Conservation (phyloP, 352 stramenopile species). For the Peronosclerospora sorghi region DNA sequence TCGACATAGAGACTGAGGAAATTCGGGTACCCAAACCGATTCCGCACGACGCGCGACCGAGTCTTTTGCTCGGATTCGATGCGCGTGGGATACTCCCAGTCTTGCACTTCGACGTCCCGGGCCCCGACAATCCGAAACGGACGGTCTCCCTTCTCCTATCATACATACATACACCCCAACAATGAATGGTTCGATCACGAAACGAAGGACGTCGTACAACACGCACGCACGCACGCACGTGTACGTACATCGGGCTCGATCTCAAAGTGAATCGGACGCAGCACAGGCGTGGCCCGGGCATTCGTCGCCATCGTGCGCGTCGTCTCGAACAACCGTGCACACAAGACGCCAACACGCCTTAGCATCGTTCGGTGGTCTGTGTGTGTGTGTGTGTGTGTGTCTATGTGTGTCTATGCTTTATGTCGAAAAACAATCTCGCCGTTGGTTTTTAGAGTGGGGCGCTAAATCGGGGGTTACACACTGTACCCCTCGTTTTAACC, state of each 20-base stretch:
- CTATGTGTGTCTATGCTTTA: neutral
- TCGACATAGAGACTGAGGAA: slow-evolving; percentile 82
- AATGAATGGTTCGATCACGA: too few species aligned
- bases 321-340: too few species aligned
- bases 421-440: neutral
- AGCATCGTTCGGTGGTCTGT: too few species aligned
- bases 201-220: too few species aligned
- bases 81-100: slow-evolving; percentile 68
- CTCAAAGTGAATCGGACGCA: slow-evolving; percentile 68
- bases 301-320: slow-evolving; percentile 20
- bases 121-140: slow-evolving; percentile 75
- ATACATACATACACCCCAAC: neutral
- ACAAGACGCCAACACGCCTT: too few species aligned
- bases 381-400: too few species aligned
- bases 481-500: neutral
- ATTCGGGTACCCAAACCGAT: slow-evolving; percentile 69
- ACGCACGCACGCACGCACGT: too few species aligned
- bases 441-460: too few species aligned
- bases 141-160: slow-evolving; percentile 26
- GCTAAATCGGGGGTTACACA: too few species aligned
- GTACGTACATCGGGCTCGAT: too few species aligned
- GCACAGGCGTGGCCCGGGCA: neutral
- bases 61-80: slow-evolving; percentile 54
- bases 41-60: slow-evolving; percentile 48
- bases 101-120: slow-evolving; percentile 63